Evolutionary conservation across 2,329 filamentous ascomycete species (phyloP).

Genomic region (Aspergillus versicolor): DNA sequence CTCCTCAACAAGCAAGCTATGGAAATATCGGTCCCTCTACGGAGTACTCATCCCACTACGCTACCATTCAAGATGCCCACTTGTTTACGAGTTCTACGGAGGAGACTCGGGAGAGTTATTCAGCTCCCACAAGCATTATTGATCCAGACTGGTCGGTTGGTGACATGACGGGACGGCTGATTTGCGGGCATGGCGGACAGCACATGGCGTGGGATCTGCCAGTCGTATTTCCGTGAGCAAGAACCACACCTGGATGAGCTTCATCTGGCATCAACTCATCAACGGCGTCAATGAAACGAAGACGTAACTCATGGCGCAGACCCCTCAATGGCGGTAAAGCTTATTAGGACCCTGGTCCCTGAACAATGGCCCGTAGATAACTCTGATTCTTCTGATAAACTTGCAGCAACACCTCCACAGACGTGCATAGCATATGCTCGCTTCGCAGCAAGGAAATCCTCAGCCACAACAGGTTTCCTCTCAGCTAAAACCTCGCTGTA

Average conservation of each 20-base stretch:
- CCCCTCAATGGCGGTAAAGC: constrained; percentile 13
- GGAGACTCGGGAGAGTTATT: background rate
- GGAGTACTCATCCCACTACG: no score
- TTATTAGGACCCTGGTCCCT: constrained; percentile 4
- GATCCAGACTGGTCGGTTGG: background rate
- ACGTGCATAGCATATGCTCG: background rate
- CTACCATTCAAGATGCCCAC: background rate
- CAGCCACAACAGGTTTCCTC: background rate
- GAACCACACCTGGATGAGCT: no score
- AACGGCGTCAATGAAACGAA: background rate
- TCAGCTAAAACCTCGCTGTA: background rate
- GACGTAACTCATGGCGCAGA: background rate
- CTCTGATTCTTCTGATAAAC: background rate
- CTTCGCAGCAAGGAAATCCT: background rate
- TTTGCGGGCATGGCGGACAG: background rate
- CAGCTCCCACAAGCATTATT: background rate
- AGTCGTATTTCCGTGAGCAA: background rate
- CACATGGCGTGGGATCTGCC: background rate
- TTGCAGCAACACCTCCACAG: constrained; percentile 1
- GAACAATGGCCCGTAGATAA: background rate
- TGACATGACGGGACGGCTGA: background rate
- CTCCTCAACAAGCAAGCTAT: background rate
- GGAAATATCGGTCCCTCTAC: background rate
- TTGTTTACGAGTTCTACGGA: background rate
- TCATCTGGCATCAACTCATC: no score